Base-by-base conservation (phyloP, 768 basidiomycete genomes). In the Lactarius tabidus region DNA sequence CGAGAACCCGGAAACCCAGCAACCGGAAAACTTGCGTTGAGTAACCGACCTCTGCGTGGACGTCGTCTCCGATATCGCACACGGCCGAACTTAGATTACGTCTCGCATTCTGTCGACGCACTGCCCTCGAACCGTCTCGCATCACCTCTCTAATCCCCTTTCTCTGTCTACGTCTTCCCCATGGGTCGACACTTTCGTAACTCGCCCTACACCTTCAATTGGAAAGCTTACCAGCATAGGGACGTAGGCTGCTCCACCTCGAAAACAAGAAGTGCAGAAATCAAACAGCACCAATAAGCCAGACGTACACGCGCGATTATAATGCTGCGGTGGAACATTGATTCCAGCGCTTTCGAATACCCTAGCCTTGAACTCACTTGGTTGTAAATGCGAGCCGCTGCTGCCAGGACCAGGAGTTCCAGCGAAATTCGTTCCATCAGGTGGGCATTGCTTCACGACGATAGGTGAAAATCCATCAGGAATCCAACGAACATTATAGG, bases 301-400 rank as follows among this genome's bases (percentile, higher is more conserved):
- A 48, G 57, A 66, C 60, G 57, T 28, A 66, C 65, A 6, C 20
- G 61, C 20, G 23, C 45, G 28, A 18, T 66, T 52, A 33, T 59
- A 36, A 9, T 23, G 43, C 23, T 48, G 45, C 23, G 10, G 23
- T 33, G 64, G 65, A 38, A 36, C 17, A 10, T 26, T 39, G 51
- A 66, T 39, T 6, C 65, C 65, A 33, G 53, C n/a, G 33, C n/a
- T 55, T 9, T 45, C 26, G 28, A 66, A 62, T 6, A 62, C 18
- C 14, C 14, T 57, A 36, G n/a, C 51, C 56, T 66, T 60, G 41
- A 54, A 52, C 28, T 57, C 33, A 39, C 18, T 39, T 28, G 56
- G 6, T 41, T 12, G 35, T 17, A 15, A 31, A 20, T 17, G 45
- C 12, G 48, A 45, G 59, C 12, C 35, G 26, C 55, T 61, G 28